Conservation (phyloP, 257 asterid species). For the Handroanthus guayacan region DNA sequence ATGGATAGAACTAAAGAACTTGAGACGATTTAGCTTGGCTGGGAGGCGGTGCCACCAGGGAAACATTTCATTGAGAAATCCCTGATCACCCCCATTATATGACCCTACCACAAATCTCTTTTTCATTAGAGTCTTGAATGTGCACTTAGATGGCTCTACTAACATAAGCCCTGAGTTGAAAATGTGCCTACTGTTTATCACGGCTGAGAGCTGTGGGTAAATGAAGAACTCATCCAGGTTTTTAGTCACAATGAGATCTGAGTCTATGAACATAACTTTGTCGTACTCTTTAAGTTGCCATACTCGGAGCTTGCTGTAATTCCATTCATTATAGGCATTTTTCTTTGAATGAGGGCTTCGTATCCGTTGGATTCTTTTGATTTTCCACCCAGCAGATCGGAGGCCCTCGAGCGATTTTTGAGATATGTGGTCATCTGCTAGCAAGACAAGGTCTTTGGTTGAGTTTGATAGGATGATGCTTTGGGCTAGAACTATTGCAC, state of each 20-base stretch:
- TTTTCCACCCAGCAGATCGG: conserved; percentile 68
- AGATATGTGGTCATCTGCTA: conserved; percentile 66
- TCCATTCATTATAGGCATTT: conserved; percentile 71
- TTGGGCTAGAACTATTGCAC: conserved; percentile 81
- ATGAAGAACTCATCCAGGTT: conserved; percentile 62
- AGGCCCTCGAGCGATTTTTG: conserved; percentile 51
- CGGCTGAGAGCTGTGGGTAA: conserved; percentile 65
- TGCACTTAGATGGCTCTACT: conserved; percentile 74
- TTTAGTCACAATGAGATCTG: conserved; percentile 60
- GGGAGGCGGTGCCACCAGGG: conserved; percentile 89
- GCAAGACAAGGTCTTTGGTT: conserved; percentile 64
- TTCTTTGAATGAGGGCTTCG: conserved; percentile 56
- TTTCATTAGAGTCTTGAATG: conserved; percentile 59
- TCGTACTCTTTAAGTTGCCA: conserved; percentile 74
- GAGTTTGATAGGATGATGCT: conserved; percentile 66
- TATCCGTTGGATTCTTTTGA: conserved; percentile 53
- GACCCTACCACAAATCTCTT: conserved; percentile 49
- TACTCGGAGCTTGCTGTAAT: conserved; percentile 81
- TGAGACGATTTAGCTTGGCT: conserved; percentile 50
- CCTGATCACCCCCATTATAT: conserved; percentile 87
- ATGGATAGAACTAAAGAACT: conserved; percentile 33
- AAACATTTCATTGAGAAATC: conserved; percentile 71
- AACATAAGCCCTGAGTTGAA: conserved; percentile 86
- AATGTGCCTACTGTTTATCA: conserved; percentile 40
- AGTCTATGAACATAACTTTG: conserved; percentile 72